phyloP scores from a whole-genome alignment of 2,329 filamentous ascomycete genomes.

The Coleophoma eucalyptorum region DNA sequence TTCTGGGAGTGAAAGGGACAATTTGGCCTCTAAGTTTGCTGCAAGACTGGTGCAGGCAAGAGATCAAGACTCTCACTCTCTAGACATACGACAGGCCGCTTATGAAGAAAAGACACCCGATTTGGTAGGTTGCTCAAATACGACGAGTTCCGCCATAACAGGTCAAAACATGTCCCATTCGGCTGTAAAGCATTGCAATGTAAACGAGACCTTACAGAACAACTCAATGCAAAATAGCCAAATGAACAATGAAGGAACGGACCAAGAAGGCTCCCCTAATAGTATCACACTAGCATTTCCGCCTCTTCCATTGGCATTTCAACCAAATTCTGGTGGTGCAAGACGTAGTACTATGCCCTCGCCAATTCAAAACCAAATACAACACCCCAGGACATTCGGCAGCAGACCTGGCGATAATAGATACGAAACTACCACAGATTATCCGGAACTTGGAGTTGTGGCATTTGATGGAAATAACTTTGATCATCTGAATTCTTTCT shows the following conservation, averaged over 20 bases:
- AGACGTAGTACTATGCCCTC: conserved; percentile 10
- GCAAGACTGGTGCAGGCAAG: conserved; percentile 22
- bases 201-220: background rate
- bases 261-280: conserved; percentile 19
- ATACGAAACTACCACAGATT: background rate
- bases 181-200: background rate
- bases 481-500: conserved; percentile 18
- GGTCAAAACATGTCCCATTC: background rate
- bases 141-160: background rate
- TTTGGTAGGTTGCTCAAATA: background rate
- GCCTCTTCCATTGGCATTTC: conserved; percentile 27
- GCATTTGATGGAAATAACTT: conserved; percentile 4
- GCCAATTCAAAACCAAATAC: conserved; percentile 1
- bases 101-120: conserved; percentile 24
- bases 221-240: background rate
- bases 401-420: background rate
- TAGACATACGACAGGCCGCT: conserved; percentile 30
- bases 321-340: conserved; percentile 12
- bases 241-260: background rate
- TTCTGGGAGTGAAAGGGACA: conserved; percentile 11
- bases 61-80: conserved; percentile 19
- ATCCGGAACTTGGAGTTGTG: background rate
- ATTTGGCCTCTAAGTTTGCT: conserved; percentile 32
- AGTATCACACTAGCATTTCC: conserved; percentile 30
- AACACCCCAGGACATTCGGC: too few species aligned